A percentile compares a stretch with the other conserved stretches of the same genome.
These are phyloP conservation scores for Daphne laureola DNA, from an alignment of 441 rosid species.

Conservation along the genomic window DNA sequence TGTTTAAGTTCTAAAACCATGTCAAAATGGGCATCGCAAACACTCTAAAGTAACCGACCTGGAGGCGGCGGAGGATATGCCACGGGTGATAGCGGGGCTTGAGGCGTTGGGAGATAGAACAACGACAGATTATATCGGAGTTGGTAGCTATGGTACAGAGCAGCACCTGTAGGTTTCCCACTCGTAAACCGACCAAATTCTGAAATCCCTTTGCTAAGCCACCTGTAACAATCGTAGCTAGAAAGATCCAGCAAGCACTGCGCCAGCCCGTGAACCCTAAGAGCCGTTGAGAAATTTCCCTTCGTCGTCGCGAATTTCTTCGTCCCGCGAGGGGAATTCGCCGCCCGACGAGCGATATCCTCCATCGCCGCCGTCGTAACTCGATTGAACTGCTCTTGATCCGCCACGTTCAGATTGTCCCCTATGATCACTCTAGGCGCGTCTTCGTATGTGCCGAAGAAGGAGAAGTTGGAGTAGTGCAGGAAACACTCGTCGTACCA, in stretches of 20 bases:
- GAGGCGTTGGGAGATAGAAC: conserved; percentile 5
- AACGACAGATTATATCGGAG: conserved; percentile 8
- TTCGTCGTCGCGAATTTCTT: conserved; percentile 1
- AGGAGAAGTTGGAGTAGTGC: conserved; percentile 1
- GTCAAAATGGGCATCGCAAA: background rate
- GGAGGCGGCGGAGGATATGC: background rate
- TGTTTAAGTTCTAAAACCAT: background rate
- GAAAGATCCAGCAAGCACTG: conserved; percentile 54
- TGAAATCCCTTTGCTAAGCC: conserved; percentile 24
- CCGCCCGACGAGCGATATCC: background rate
- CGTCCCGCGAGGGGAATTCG: too few relatives aligned
- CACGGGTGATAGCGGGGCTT: background rate
- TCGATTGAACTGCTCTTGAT: background rate
- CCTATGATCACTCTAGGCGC: background rate
- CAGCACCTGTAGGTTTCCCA: conserved; percentile 6
- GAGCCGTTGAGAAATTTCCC: conserved; percentile 4
- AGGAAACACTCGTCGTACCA: conserved; percentile 7
- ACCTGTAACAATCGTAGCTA: conserved; percentile 21
- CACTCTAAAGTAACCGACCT: background rate
- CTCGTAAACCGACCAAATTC: conserved; percentile 11
- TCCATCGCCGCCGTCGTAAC: conserved; percentile 13
- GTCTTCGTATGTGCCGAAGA: conserved; percentile 1
- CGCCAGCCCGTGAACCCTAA: conserved; percentile 24
- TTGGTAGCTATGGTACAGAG: conserved; percentile 4
- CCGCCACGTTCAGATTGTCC: background rate